These are phyloP conservation scores for Silene noctiflora DNA, from an alignment of 179 eudicot species.

Conservation along the genomic window DNA sequence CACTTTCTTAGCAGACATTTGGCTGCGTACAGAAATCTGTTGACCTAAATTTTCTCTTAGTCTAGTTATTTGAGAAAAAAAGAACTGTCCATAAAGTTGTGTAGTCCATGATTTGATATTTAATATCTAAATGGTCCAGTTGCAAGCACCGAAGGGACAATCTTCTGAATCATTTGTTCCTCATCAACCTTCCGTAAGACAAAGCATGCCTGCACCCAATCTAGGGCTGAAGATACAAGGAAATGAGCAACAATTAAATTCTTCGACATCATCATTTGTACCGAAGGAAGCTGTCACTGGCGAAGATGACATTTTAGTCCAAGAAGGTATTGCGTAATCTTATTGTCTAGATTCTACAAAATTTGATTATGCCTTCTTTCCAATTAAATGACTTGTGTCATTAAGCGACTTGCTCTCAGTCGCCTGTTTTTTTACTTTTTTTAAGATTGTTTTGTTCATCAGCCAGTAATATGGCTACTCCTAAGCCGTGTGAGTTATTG, in stretches of 20 bases:
- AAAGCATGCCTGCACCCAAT: slow-evolving; percentile 41
- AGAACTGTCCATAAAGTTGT: not conserved
- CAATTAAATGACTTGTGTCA: not conserved
- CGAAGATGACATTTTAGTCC: slow-evolving; percentile 44
- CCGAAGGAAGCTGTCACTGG: slow-evolving; percentile 39
- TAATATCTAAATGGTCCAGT: slow-evolving; percentile 33
- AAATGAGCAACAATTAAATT: slow-evolving; percentile 37
- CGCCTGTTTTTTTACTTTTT: too few relatives aligned
- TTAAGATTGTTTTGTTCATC: too few relatives aligned
- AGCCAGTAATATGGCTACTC: too few relatives aligned
- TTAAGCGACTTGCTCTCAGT: not conserved
- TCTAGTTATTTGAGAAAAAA: too few relatives aligned
- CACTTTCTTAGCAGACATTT: too few relatives aligned
- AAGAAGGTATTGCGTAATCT: slow-evolving; percentile 42
- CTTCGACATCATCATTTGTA: slow-evolving; percentile 40
- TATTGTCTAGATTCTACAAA: not conserved
- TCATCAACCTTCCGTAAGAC: slow-evolving; percentile 39
- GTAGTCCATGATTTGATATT: not conserved
- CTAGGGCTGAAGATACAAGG: slow-evolving; percentile 44
- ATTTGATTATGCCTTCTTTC: not conserved
- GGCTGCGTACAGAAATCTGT: too few relatives aligned
- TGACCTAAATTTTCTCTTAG: not conserved
- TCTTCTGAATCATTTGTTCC: slow-evolving; percentile 39
- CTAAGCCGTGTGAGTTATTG: too few relatives aligned
- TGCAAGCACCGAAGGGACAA: slow-evolving; percentile 65